phyloP scores from a whole-genome alignment of 257 asterid species.

The Eucommia ulmoides region DNA sequence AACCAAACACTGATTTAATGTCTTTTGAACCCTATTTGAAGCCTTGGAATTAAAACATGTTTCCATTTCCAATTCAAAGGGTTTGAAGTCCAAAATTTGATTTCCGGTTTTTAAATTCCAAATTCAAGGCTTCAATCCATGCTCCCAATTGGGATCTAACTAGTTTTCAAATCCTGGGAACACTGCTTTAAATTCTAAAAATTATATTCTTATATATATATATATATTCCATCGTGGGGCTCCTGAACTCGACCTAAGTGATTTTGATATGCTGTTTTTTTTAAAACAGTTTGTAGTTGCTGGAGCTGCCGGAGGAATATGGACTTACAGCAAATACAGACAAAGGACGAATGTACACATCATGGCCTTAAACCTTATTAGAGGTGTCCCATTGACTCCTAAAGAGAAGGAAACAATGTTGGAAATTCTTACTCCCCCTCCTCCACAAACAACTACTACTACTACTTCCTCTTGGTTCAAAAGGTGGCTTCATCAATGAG shows the following conservation, averaged over 20 bases:
- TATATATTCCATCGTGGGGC: too few relatives aligned
- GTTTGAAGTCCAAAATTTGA: not conserved
- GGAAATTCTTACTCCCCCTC: constrained; percentile 63
- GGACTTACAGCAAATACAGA: constrained; percentile 71
- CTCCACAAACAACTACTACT: constrained; percentile 18
- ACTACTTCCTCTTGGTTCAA: constrained; percentile 48
- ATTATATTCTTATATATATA: too few relatives aligned
- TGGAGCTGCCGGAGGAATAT: constrained; percentile 68
- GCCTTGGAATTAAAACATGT: too few relatives aligned
- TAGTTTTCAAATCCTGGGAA: too few relatives aligned
- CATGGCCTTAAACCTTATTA: constrained; percentile 77
- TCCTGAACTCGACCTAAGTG: too few relatives aligned
- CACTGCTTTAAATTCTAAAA: too few relatives aligned
- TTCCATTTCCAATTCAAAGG: not conserved
- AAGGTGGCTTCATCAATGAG: constrained; percentile 32
- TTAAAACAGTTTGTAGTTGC: constrained; percentile 50
- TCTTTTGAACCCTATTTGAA: too few relatives aligned
- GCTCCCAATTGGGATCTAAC: too few relatives aligned
- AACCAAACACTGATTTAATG: too few relatives aligned
- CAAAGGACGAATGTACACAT: constrained; percentile 67
- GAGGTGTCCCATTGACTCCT: constrained; percentile 78
- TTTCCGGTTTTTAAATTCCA: too few relatives aligned
- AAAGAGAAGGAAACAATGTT: constrained; percentile 79
- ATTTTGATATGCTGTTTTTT: constrained; percentile 3
- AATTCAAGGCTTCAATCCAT: too few relatives aligned